Percentiles rank a stretch among this genome's conserved stretches.
These are phyloP conservation scores for Aureobasidium sp. DNA, from an alignment of 2,329 filamentous ascomycete genomes.

Conservation along the genomic window DNA sequence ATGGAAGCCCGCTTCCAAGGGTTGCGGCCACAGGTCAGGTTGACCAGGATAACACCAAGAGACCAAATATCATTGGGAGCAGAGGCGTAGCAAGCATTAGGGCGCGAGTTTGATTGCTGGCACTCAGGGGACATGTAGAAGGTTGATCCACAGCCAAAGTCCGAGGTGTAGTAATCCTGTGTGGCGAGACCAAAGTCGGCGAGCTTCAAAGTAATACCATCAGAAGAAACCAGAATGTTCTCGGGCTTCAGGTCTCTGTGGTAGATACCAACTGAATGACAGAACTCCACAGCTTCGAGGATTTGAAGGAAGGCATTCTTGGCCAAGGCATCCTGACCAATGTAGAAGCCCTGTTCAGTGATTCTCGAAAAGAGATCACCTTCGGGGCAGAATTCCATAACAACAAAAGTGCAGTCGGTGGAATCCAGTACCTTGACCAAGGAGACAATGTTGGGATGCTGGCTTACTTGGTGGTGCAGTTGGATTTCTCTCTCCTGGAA, in stretches of 20 bases:
- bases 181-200: slow-evolving; percentile 97
- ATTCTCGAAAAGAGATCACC: slow-evolving; percentile 97
- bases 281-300: slow-evolving; percentile 90
- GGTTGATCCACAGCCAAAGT: slow-evolving; percentile 96
- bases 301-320: slow-evolving; percentile 89
- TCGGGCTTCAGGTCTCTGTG: slow-evolving; percentile 97
- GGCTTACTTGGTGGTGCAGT: slow-evolving; percentile 80
- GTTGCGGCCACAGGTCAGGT: slow-evolving; percentile 94
- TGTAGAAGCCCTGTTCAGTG: slow-evolving; percentile 86
- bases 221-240: slow-evolving; percentile 88
- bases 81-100: slow-evolving; percentile 72
- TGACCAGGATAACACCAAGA: slow-evolving; percentile 95
- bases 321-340: slow-evolving; percentile 83
- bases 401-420: slow-evolving; percentile 86
- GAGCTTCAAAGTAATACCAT: slow-evolving; percentile 84
- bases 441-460: slow-evolving; percentile 87
- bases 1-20: slow-evolving; percentile 95
- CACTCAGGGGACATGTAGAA: slow-evolving; percentile 99
- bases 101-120: slow-evolving; percentile 65
- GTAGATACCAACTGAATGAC: slow-evolving; percentile 89
- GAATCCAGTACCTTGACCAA: slow-evolving; percentile 90
- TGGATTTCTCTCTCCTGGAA: slow-evolving; percentile 93
- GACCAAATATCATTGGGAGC: slow-evolving; percentile 97
- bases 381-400: slow-evolving; percentile 94
- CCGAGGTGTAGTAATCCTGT: slow-evolving; percentile 70